Evolutionary conservation across 768 basidiomycete species (phyloP), one percentile per base, ranked within the genome.

Genomic region (Tylopilus sp.): DNA sequence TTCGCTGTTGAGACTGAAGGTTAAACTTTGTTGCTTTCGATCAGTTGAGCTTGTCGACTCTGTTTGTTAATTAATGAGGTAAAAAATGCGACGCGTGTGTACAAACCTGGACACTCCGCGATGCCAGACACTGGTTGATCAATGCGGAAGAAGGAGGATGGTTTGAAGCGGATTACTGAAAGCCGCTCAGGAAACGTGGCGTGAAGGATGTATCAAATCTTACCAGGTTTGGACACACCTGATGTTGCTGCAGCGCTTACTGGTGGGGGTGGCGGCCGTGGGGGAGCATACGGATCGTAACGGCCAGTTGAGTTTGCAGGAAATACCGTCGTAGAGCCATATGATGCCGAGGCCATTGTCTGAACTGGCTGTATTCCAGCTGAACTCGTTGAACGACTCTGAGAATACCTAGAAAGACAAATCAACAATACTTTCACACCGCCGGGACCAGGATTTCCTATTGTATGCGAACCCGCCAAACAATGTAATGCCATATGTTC

Each of bases 41-140:
- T 95, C 92, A 56, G 82, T 83, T n/a, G 82, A 77, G 55, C 83
- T 87, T 16, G 81, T 80, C 1, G 92, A 91, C 69, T 92, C 91
- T 91, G 57, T 9, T 54, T 25, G 16, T 28, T 47, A 26, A 41
- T 56, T 11, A 44, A 41, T 47, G 24, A 33, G 10, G 34, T 40
- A 55, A 55, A 55, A 46, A 30, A 44, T 2, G 14, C 19, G 14
- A 36, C 3, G 11, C 50, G 14, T 3, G 17, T 47, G 8, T n/a
- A 25, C 76, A 22, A 62, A 90, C 90, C 90, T 72, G 88, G 89
- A 69, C 90, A 93, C 66, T 92, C 89, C 9, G 77, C 74, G 26
- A 92, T 74, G 25, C 55, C 52, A 3, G 87, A 88, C 12, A 90
- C 81, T 6, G 75, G 63, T 59, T 89, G 84, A 45, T 87, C 85